These are phyloP conservation scores for Jatropha multifida DNA, from an alignment of 441 rosid species.

Conservation along the genomic window DNA sequence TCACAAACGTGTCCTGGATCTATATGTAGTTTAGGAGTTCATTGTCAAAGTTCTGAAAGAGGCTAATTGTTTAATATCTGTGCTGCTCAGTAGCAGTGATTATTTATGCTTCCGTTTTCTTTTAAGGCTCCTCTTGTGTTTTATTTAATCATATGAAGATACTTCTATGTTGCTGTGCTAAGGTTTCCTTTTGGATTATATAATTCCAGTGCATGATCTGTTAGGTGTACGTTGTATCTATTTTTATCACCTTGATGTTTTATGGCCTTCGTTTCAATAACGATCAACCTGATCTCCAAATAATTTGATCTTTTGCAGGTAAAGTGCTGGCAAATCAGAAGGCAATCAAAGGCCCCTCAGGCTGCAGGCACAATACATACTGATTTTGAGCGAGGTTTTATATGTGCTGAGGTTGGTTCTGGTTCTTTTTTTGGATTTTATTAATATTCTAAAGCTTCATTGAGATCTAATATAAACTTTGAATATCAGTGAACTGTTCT, in stretches of 20 bases:
- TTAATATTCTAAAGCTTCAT: slow-evolving; percentile 6
- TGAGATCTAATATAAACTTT: neutral
- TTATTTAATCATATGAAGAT: neutral
- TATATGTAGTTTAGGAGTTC: neutral
- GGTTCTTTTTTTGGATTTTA: slow-evolving; percentile 6
- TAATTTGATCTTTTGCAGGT: slow-evolving; percentile 53
- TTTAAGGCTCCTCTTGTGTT: neutral
- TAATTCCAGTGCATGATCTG: neutral
- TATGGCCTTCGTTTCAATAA: neutral
- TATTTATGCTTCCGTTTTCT: neutral
- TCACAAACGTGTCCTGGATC: neutral
- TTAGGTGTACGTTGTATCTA: neutral
- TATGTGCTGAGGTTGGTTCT: slow-evolving; percentile 88
- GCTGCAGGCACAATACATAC: slow-evolving; percentile 96
- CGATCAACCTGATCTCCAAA: neutral
- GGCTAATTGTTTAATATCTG: neutral
- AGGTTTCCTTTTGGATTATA: neutral
- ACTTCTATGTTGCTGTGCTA: neutral
- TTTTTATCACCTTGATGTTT: neutral
- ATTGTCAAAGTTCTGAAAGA: slow-evolving; percentile 4
- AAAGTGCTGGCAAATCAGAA: slow-evolving; percentile 98
- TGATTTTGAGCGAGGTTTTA: slow-evolving; percentile 97
- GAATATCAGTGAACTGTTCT: neutral
- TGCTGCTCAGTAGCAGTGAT: neutral
- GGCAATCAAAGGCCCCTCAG: slow-evolving; percentile 95